These are phyloP conservation scores for Vitis labrusca DNA, from an alignment of 164 flowering plant species.

Conservation along the genomic window DNA sequence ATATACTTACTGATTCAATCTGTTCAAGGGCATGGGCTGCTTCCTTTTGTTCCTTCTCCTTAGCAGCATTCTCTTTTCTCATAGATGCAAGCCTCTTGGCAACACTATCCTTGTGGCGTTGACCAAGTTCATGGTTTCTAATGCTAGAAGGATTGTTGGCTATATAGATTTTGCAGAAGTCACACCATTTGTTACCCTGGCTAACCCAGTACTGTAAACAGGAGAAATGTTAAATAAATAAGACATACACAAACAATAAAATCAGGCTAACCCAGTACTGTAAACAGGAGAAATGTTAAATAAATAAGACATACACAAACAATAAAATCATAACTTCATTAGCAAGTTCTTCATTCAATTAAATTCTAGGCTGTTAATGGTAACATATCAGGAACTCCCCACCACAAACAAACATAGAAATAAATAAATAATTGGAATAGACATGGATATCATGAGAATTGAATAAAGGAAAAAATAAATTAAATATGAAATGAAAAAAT, in stretches of 20 bases:
- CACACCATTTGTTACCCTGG: conserved; percentile 98
- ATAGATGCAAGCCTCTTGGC: conserved; percentile 64
- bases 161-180: conserved; percentile 90
- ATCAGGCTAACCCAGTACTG: conserved; percentile 90
- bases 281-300: neutral
- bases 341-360: neutral
- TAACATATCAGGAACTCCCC: neutral
- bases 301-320: neutral
- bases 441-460: neutral
- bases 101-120: conserved; percentile 87
- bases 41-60: conserved; percentile 79
- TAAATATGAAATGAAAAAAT: neutral
- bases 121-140: conserved; percentile 92
- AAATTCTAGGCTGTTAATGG: neutral
- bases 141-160: conserved; percentile 85
- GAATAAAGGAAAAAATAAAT: neutral
- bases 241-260: no score
- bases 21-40: conserved; percentile 75
- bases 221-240: no score
- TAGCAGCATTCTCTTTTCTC: conserved; percentile 70
- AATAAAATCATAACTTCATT: conserved; percentile 3
- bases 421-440: no score
- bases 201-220: conserved; percentile 86
- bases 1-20: conserved; percentile 82
- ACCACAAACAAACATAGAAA: no score